Conservation (phyloP, 352 stramenopile species). For the Hyaloperonospora brassicae region DNA sequence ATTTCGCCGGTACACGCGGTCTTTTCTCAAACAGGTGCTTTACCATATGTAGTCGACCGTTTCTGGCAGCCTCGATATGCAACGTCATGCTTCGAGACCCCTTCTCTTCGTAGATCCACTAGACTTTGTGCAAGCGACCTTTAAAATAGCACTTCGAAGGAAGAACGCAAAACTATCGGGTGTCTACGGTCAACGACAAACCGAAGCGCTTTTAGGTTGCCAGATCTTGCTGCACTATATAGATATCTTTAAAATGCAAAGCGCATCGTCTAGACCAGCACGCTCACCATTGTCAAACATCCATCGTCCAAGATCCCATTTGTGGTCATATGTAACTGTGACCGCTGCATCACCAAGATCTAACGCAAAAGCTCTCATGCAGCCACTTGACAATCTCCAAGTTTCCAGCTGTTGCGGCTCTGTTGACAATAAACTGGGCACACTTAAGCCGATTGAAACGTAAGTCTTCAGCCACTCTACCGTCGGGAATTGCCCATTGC, state of each 20-base stretch:
- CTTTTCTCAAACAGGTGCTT: slow-evolving; percentile 11
- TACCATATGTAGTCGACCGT: slow-evolving; percentile 15
- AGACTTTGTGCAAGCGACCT: too few relatives aligned
- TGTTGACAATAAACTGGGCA: slow-evolving; percentile 27
- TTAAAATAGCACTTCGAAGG: too few relatives aligned
- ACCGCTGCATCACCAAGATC: slow-evolving; percentile 21
- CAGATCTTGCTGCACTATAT: slow-evolving; percentile 51
- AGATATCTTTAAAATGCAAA: slow-evolving; percentile 17
- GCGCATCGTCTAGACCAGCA: neutral
- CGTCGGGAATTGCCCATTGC: slow-evolving; percentile 18
- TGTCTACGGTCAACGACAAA: too few relatives aligned
- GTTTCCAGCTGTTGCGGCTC: slow-evolving; percentile 19
- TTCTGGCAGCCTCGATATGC: slow-evolving; percentile 13
- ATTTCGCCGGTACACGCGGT: slow-evolving; percentile 25
- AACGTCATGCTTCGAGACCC: too few relatives aligned
- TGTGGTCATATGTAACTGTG: slow-evolving; percentile 16
- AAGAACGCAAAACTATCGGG: too few relatives aligned
- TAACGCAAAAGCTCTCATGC: slow-evolving; percentile 10
- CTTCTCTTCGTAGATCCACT: too few relatives aligned
- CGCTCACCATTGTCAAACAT: slow-evolving; percentile 13
- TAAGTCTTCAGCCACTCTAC: slow-evolving; percentile 22
- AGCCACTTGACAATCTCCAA: slow-evolving; percentile 21
- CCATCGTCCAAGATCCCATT: slow-evolving; percentile 16
- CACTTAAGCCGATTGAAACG: slow-evolving; percentile 14
- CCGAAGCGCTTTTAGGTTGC: slow-evolving; percentile 13